Conservation (phyloP, 768 basidiomycete species). For the Leucocoprinus sp. region DNA sequence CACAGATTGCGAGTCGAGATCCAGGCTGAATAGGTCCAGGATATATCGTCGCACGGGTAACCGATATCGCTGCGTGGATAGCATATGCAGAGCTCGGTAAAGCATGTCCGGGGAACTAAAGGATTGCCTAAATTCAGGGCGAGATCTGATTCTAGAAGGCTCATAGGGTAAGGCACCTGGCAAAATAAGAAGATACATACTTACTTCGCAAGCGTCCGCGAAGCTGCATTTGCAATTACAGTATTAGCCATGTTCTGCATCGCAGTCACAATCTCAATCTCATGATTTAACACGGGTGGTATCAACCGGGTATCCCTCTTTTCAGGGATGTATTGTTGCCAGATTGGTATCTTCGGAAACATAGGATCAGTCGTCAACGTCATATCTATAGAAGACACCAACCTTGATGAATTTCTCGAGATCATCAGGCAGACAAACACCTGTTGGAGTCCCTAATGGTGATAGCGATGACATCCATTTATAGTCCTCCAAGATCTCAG, state of each 20-base stretch:
- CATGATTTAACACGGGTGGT: constrained; percentile 58
- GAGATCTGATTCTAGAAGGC: constrained; percentile 64
- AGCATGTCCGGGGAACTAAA: constrained; percentile 76
- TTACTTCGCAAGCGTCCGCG: constrained; percentile 79
- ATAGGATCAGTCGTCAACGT: background rate
- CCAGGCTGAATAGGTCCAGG: constrained; percentile 85
- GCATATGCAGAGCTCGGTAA: constrained; percentile 78
- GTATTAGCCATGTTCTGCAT: constrained; percentile 94
- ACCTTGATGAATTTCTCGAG: constrained; percentile 76
- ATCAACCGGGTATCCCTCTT: constrained; percentile 42
- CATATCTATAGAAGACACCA: constrained; percentile 19
- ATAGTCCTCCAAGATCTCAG: constrained; percentile 88
- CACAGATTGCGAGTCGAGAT: constrained; percentile 58
- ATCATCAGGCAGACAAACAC: constrained; percentile 85
- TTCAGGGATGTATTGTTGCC: constrained; percentile 37
- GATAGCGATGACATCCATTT: constrained; percentile 89
- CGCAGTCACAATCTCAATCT: constrained; percentile 79
- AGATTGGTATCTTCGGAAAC: constrained; percentile 54
- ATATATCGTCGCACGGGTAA: constrained; percentile 90
- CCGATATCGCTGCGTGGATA: constrained; percentile 86
- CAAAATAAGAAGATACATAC: background rate
- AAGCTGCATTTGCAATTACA: constrained; percentile 92
- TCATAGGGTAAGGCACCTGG: background rate
- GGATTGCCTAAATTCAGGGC: constrained; percentile 61
- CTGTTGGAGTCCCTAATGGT: constrained; percentile 80